Evolutionary conservation across 495 filamentous ascomycete species (phyloP).

Genomic region (Pseudomonodictys pantanalensis): DNA sequence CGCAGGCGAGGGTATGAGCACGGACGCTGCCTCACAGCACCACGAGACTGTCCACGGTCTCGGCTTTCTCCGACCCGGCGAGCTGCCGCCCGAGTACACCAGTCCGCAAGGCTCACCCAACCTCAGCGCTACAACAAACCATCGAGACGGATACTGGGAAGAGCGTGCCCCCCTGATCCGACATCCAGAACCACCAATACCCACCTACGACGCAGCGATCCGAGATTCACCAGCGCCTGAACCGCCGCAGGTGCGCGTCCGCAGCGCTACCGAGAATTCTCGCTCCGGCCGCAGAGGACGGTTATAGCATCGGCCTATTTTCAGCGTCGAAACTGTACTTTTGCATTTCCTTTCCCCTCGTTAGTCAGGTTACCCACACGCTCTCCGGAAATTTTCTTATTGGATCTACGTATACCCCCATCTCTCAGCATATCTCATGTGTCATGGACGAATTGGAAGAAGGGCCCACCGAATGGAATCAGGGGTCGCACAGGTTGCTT

Average conservation of each 20-base stretch:
- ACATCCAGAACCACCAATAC: conserved; percentile 35
- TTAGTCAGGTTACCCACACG: not conserved
- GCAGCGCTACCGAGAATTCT: conserved; percentile 33
- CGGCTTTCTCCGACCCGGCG: conserved; percentile 33
- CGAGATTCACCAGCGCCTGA: conserved; percentile 6
- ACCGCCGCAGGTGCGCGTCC: conserved; percentile 24
- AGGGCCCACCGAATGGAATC: not conserved
- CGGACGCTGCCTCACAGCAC: conserved; percentile 39
- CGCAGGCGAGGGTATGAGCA: conserved; percentile 69
- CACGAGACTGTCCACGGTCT: conserved; percentile 25
- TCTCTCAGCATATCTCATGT: conserved; percentile 29
- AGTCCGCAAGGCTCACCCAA: conserved; percentile 38
- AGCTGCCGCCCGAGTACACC: conserved; percentile 45
- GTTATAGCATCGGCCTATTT: conserved; percentile 1
- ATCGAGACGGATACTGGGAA: conserved; percentile 24
- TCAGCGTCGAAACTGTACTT: too few species aligned
- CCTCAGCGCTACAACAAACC: conserved; percentile 6
- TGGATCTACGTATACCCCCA: conserved; percentile 28
- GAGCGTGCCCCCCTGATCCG: conserved; percentile 17
- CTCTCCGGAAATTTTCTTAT: not conserved
- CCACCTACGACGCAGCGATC: conserved; percentile 41
- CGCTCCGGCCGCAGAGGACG: conserved; percentile 18
- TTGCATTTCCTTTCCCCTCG: not conserved
- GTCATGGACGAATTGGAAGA: not conserved
- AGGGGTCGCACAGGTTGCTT: not conserved